These are phyloP conservation scores for Diplodia seriata DNA, from an alignment of 2,329 filamentous ascomycete genomes.

Conservation along the genomic window DNA sequence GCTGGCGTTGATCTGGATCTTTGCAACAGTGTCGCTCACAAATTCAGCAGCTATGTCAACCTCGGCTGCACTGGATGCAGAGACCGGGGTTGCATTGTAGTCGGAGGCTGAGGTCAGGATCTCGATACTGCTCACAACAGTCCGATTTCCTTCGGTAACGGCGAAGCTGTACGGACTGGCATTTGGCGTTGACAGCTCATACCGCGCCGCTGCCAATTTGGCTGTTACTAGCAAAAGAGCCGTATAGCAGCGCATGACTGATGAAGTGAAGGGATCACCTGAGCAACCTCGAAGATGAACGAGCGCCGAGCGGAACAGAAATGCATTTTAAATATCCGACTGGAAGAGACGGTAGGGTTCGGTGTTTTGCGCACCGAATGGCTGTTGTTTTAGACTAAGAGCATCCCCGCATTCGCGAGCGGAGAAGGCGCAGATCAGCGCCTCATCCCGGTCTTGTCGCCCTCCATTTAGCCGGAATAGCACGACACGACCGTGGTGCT, in stretches of 20 bases:
- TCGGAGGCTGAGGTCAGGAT: conserved; percentile 37
- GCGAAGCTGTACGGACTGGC: conserved; percentile 34
- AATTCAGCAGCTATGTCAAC: conserved; percentile 34
- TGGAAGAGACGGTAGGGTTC: not conserved
- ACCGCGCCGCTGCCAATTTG: not conserved
- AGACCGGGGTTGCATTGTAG: conserved; percentile 33
- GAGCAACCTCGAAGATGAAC: not conserved
- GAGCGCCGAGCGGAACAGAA: no score
- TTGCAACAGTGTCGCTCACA: conserved; percentile 38
- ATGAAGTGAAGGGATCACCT: not conserved
- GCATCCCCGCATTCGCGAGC: no score
- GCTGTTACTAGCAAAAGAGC: not conserved
- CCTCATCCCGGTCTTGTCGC: no score
- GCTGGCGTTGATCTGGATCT: conserved; percentile 38
- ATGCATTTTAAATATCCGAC: no score
- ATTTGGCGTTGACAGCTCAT: not conserved
- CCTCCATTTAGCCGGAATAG: no score
- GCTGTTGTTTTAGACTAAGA: no score
- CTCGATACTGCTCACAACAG: conserved; percentile 37
- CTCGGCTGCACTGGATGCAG: conserved; percentile 22
- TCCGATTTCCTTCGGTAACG: conserved; percentile 36
- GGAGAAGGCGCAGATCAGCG: no score
- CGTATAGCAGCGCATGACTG: not conserved
- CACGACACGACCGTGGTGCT: no score
- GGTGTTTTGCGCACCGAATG: not conserved